Evolutionary conservation across 345 rosid genomes (phyloP).

Genomic region (Mangifera indica): DNA sequence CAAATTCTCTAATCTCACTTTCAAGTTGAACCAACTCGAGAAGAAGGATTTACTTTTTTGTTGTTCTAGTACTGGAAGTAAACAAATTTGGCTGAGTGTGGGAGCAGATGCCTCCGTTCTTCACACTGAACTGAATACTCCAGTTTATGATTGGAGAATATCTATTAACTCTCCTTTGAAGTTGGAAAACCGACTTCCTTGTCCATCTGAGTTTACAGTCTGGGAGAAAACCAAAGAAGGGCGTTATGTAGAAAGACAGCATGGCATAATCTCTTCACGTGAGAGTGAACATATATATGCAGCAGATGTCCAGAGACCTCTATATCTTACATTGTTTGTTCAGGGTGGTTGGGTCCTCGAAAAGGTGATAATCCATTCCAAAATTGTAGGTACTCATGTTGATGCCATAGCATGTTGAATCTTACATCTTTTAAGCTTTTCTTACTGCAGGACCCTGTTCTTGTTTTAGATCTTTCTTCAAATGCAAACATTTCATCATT

Average conservation of each 20-base stretch:
- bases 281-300: constrained; percentile 60
- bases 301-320: constrained; percentile 68
- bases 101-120: constrained; percentile 91
- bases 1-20: constrained; percentile 45
- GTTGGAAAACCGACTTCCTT: constrained; percentile 94
- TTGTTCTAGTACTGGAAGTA: constrained; percentile 53
- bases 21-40: constrained; percentile 76
- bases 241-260: constrained; percentile 56
- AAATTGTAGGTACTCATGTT: constrained; percentile 1
- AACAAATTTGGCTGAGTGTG: constrained; percentile 82
- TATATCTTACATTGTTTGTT: constrained; percentile 70
- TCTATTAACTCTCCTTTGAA: constrained; percentile 82
- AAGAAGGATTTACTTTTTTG: constrained; percentile 84
- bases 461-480: constrained; percentile 74
- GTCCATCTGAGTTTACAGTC: constrained; percentile 76
- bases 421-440: constrained; percentile 15
- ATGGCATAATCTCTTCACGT: constrained; percentile 64
- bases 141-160: constrained; percentile 96
- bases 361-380: constrained; percentile 49
- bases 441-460: constrained; percentile 70
- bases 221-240: constrained; percentile 87
- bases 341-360: constrained; percentile 94
- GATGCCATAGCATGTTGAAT: neutral
- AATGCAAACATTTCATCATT: constrained; percentile 71
- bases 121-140: constrained; percentile 83